phyloP scores from a whole-genome alignment of 2,329 filamentous ascomycete genomes.

The Endocalyx cinctus region DNA sequence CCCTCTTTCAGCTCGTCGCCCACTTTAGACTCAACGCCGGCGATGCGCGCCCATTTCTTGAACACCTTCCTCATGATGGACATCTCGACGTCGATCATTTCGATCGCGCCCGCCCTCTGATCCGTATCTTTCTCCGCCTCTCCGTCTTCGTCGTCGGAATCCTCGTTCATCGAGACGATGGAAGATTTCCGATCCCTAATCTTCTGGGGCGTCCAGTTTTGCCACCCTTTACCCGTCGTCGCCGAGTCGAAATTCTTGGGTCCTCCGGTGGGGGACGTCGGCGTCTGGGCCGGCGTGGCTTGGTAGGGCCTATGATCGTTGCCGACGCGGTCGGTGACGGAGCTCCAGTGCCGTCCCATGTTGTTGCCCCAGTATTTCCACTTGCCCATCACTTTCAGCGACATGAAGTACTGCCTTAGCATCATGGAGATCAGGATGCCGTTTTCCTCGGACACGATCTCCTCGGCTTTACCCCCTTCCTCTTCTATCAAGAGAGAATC shows the following conservation, averaged over 20 bases:
- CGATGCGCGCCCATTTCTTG: conserved; percentile 66
- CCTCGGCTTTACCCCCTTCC: conserved; percentile 71
- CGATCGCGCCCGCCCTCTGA: conserved; percentile 31
- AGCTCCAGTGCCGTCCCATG: conserved; percentile 60
- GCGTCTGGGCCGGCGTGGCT: conserved; percentile 25
- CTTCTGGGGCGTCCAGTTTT: conserved; percentile 31
- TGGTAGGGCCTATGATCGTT: conserved; percentile 41
- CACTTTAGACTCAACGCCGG: conserved; percentile 53
- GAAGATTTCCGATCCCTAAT: conserved; percentile 30
- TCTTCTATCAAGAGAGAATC: conserved; percentile 68
- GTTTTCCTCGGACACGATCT: conserved; percentile 80
- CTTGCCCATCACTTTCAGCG: conserved; percentile 71
- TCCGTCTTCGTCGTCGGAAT: conserved; percentile 38
- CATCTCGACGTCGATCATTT: conserved; percentile 50
- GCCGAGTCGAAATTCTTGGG: background rate
- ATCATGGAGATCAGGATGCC: conserved; percentile 83
- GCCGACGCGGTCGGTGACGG: conserved; percentile 59
- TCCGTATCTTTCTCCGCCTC: conserved; percentile 20
- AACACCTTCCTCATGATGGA: conserved; percentile 65
- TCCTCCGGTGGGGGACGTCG: conserved; percentile 7
- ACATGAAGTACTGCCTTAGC: conserved; percentile 87
- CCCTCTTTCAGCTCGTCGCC: conserved; percentile 54
- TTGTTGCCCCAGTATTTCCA: conserved; percentile 69
- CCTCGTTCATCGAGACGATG: conserved; percentile 32
- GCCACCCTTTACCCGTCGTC: no score